Conservation (phyloP, 352 stramenopile genomes). For the Poterioochromonas sp. region DNA sequence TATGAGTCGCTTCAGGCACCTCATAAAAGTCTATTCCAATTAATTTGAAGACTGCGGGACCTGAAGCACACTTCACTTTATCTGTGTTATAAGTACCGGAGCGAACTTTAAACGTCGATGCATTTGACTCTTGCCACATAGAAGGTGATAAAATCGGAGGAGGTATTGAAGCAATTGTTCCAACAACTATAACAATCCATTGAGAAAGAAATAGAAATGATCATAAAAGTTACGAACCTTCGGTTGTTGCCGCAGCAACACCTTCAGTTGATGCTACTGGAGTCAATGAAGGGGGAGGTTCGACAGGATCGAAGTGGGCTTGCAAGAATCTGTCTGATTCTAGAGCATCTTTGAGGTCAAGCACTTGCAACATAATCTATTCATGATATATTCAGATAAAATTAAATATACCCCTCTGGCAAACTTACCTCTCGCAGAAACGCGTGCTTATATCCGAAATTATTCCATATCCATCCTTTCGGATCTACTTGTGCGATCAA, state of each 20-base stretch:
- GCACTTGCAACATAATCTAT: constrained; percentile 40
- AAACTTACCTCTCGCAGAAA: constrained; percentile 39
- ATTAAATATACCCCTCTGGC: background rate
- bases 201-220: too few relatives aligned
- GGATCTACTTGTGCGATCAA: constrained; percentile 37
- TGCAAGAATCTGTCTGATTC: constrained; percentile 45
- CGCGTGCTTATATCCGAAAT: constrained; percentile 36
- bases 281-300: background rate
- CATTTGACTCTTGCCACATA: constrained; percentile 45
- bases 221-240: too few relatives aligned
- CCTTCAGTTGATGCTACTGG: background rate
- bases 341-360: constrained; percentile 44
- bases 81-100: constrained; percentile 72
- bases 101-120: constrained; percentile 52
- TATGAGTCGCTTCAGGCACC: constrained; percentile 37
- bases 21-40: constrained; percentile 43
- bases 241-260: background rate
- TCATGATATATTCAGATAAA: background rate
- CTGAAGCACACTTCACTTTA: constrained; percentile 71
- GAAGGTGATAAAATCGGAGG: background rate
- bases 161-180: constrained; percentile 14
- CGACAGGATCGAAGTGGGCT: constrained; percentile 38
- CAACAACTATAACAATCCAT: too few relatives aligned
- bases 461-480: constrained; percentile 45
- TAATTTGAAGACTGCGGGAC: constrained; percentile 39